Evolutionary conservation across 768 basidiomycete species (phyloP), one percentile per base, ranked within the genome.

Genomic region (Strobilomyces confusus): DNA sequence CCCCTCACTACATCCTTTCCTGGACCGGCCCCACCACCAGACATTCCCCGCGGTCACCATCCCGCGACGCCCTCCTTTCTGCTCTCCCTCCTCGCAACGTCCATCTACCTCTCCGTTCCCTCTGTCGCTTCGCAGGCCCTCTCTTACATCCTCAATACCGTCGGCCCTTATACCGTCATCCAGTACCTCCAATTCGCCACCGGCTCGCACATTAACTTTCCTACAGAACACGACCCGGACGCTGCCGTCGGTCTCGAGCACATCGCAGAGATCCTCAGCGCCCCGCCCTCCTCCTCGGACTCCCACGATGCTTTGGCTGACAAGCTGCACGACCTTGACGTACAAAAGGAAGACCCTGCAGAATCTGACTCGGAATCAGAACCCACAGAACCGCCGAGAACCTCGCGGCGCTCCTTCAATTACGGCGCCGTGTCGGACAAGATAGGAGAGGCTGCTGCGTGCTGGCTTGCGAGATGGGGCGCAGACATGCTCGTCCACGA

Each of bases 351-450:
- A 51, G 72, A 67, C 44, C 71, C 70, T 11, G 63, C 70, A 8
- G 71, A 72, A 30, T 71, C 69, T 9, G 65, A 68, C 25, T 61
- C 63, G 4, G 65, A 61, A 40, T 59, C 69, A n/a, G 64, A 67
- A n/a, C 51, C 56, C 14, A 51, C 63, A 26, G 58, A 57, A 9
- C 52, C 43, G 6, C 56, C 52, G 2, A 50, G 52, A 7, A 62
- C 54, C 20, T 58, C 63, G 14, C 76, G 78, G 13, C 76, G 78
- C 2, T 73, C 72, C 33, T 88, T 84, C 60, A 79, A 84, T 63
- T 95, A 97, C 62, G 94, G 93, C n/a, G 77, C 82, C n/a, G 77
- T 93, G 11, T 89, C 89, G 0, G 83, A 92, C 70, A 95, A 92
- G 73, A 90, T 97, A 51, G 94, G 94, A 13, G 92, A 95, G 69